Percentiles rank a stretch among this genome's conserved stretches.
Evolutionary conservation across 495 filamentous ascomycete genomes (phyloP).

Genomic region (Parathielavia hyrcaniae): DNA sequence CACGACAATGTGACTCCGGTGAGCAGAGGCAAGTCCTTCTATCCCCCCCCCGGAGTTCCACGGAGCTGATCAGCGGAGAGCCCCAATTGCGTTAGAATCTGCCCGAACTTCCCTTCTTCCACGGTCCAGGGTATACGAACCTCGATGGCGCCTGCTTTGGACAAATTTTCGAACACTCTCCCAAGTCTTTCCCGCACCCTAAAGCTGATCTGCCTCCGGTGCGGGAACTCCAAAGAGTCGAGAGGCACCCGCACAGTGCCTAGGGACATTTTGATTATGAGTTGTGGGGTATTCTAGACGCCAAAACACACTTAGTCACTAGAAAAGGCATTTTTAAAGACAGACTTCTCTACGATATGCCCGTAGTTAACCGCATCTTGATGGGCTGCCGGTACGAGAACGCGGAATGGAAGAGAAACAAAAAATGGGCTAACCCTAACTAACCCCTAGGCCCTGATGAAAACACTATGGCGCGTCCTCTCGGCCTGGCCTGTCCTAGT

Average conservation of each 20-base stretch:
- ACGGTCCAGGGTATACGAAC: conserved; percentile 14
- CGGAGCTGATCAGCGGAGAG: conserved; percentile 17
- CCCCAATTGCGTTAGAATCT: conserved; percentile 16
- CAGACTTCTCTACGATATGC: conserved; percentile 4
- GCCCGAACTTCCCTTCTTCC: conserved; percentile 15
- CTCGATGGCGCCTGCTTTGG: conserved; percentile 6
- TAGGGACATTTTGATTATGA: conserved; percentile 10
- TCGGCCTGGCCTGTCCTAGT: too few relatives aligned
- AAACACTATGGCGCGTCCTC: too few relatives aligned
- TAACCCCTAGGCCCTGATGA: too few relatives aligned
- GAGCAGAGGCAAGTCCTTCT: conserved; percentile 16
- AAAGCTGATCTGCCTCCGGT: conserved; percentile 18
- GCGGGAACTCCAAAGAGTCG: conserved; percentile 16
- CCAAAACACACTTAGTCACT: neutral
- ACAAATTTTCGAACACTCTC: conserved; percentile 14
- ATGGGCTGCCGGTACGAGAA: conserved; percentile 12
- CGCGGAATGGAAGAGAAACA: conserved; percentile 7
- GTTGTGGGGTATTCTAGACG: conserved; percentile 3
- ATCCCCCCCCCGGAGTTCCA: conserved; percentile 4
- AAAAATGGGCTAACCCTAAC: conserved; percentile 7
- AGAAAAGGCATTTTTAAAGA: conserved; percentile 6
- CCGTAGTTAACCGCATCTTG: conserved; percentile 7
- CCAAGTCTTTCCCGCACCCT: conserved; percentile 13
- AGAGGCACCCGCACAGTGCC: conserved; percentile 16
- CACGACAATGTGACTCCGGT: conserved; percentile 8